These are phyloP conservation scores for Quillaja saponaria DNA, from an alignment of 306 rosid species.

Conservation along the genomic window DNA sequence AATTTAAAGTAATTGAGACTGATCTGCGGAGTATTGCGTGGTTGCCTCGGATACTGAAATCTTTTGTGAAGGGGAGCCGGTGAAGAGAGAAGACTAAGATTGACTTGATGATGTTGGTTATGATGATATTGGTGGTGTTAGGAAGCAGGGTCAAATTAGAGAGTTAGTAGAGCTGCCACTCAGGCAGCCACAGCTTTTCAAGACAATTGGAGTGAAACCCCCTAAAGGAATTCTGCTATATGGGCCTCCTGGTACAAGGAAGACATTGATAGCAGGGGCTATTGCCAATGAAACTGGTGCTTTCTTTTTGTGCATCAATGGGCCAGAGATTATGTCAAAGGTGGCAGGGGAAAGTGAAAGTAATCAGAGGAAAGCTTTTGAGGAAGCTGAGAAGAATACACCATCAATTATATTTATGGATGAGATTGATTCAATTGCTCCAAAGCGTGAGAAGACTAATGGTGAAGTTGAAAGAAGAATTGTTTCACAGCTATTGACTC, in stretches of 20 bases:
- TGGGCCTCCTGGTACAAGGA: not conserved
- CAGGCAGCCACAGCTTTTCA: constrained; percentile 3
- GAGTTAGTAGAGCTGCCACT: no score
- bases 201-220: constrained; percentile 2
- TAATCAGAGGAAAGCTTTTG: no score
- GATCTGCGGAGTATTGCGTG: no score
- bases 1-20: not conserved
- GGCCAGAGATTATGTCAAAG: not conserved
- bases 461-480: not conserved
- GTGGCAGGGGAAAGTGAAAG: no score
- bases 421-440: constrained; percentile 3
- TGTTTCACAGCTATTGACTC: constrained; percentile 3
- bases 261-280: not conserved
- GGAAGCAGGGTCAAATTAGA: no score
- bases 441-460: not conserved
- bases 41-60: no score
- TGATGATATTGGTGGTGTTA: no score
- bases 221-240: no score
- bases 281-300: not conserved
- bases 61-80: no score
- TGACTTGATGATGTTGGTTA: no score
- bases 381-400: no score
- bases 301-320: constrained; percentile 4
- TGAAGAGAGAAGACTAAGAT: no score
- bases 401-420: not conserved